Evolutionary conservation across 176 grass and related monocot species (phyloP), one percentile per base, ranked within the genome.

Genomic region (Luzula sylvatica): DNA sequence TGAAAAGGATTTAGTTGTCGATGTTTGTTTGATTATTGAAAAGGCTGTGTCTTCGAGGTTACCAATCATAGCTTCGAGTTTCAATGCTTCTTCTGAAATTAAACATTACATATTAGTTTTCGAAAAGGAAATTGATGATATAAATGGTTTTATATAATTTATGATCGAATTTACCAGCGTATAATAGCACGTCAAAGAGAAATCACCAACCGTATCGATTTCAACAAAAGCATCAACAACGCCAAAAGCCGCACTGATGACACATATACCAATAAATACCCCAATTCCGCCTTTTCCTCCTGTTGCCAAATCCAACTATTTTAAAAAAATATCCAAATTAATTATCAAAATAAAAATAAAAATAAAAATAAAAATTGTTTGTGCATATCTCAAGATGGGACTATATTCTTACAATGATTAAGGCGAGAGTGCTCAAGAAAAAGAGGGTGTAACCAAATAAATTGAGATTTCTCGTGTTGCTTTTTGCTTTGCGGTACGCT

Each of bases 31-130:
- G n/a, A n/a, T n/a, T n/a, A n/a, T n/a, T n/a, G n/a, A n/a, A n/a
- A n/a, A n/a, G n/a, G n/a, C n/a, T n/a, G n/a, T n/a, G n/a, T n/a
- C n/a, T n/a, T n/a, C n/a, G n/a, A n/a, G n/a, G n/a, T n/a, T n/a
- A n/a, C n/a, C n/a, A n/a, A n/a, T n/a, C n/a, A n/a, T n/a, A n/a
- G 80, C 70, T 76, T 95, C 83, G 68, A 95, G 72, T 66, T 84
- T 70, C 75, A 95, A 74, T 65, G 83, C 68, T 75, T 74, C 70
- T 70, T 85, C 89, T 88, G 80, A 77, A 88, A n/a, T 81, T 6
- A 59, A 12, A 21, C 16, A 44, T 60, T 44, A 13, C 1, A 43
- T 19, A 15, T n/a, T n/a, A n/a, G n/a, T n/a, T n/a, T n/a, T n/a
- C n/a, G n/a, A n/a, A n/a, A n/a, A n/a, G n/a, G n/a, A n/a, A n/a